Evolutionary conservation across 176 grass and related monocot genomes (phyloP).

Genomic region (Metroxylon sagu): DNA sequence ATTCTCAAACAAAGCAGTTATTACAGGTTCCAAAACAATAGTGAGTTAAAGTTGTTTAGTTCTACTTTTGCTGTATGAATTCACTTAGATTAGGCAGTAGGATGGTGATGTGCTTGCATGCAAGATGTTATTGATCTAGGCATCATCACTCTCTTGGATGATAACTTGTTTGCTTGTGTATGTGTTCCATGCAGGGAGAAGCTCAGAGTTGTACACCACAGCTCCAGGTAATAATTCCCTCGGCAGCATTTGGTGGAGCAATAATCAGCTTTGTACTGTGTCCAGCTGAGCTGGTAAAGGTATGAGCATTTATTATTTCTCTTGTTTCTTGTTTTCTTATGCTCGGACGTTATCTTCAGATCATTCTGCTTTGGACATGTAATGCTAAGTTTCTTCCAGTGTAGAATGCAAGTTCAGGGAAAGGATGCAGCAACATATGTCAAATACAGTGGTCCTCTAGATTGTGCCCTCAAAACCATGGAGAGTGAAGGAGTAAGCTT

Average conservation of each 20-base stretch:
- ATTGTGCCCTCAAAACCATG: conserved; percentile 78
- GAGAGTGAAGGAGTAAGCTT: conserved; percentile 69
- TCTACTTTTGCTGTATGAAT: no score
- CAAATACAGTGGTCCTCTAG: conserved; percentile 67
- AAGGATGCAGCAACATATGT: conserved; percentile 41
- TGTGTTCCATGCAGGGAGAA: conserved; percentile 49
- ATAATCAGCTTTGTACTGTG: conserved; percentile 83
- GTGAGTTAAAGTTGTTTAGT: no score
- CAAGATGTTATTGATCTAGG: no score
- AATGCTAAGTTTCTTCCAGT: conserved; percentile 66
- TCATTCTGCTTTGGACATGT: conserved; percentile 31
- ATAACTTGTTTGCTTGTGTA: neutral
- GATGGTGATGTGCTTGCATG: no score
- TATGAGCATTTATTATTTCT: conserved; percentile 5
- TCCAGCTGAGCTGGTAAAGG: conserved; percentile 89
- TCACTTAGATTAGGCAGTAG: no score
- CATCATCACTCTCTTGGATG: neutral
- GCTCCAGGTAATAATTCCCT: conserved; percentile 74
- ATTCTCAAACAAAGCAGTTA: conserved; percentile 68
- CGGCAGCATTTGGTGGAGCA: conserved; percentile 63
- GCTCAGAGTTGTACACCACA: conserved; percentile 52
- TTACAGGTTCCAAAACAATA: conserved; percentile 50
- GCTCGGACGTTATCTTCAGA: no score
- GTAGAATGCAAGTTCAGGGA: conserved; percentile 99
- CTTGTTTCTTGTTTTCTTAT: no score